These are phyloP conservation scores for Marasmius fiardii DNA, from an alignment of 1,284 basidiomycete species.

Conservation along the genomic window DNA sequence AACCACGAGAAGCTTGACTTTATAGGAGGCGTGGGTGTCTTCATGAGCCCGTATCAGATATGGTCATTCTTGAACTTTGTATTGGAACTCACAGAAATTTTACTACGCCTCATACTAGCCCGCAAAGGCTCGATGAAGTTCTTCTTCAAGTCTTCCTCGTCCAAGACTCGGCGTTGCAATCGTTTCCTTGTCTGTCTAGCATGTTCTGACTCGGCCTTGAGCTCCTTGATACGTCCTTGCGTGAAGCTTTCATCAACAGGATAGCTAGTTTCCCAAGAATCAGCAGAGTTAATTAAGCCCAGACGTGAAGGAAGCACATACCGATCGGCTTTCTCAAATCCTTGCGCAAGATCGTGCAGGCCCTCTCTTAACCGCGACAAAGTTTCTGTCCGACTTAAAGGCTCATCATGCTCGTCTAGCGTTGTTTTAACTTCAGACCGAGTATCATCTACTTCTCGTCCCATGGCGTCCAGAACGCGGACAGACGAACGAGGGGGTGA, in stretches of 20 bases:
- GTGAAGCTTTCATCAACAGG: slow-evolving; percentile 33
- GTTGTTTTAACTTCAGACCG: slow-evolving; percentile 22
- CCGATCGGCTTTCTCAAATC: slow-evolving; percentile 55
- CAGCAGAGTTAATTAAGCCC: not conserved
- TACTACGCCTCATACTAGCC: slow-evolving; percentile 33
- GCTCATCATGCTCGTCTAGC: slow-evolving; percentile 20
- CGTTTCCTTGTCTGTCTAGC: slow-evolving; percentile 47
- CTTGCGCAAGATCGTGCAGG: slow-evolving; percentile 51
- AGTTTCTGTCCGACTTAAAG: slow-evolving; percentile 46
- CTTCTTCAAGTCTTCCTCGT: slow-evolving; percentile 30
- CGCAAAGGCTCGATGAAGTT: slow-evolving; percentile 31
- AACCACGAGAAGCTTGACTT: slow-evolving; percentile 12
- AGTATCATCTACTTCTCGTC: slow-evolving; percentile 42
- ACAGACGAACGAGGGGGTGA: slow-evolving; percentile 34
- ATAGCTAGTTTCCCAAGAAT: not conserved
- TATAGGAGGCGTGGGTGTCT: slow-evolving; percentile 11
- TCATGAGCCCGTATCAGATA: not conserved
- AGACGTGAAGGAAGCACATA: slow-evolving; percentile 22
- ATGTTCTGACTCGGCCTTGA: slow-evolving; percentile 50
- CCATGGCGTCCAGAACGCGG: slow-evolving; percentile 67
- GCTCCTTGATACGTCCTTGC: slow-evolving; percentile 42
- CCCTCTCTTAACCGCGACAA: slow-evolving; percentile 53
- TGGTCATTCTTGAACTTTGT: not conserved
- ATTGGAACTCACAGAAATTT: slow-evolving; percentile 28
- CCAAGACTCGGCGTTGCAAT: slow-evolving; percentile 40